Evolutionary conservation across 495 filamentous ascomycete genomes (phyloP), one percentile per base, ranked within the genome.

Genomic region (Neurospora sp.): DNA sequence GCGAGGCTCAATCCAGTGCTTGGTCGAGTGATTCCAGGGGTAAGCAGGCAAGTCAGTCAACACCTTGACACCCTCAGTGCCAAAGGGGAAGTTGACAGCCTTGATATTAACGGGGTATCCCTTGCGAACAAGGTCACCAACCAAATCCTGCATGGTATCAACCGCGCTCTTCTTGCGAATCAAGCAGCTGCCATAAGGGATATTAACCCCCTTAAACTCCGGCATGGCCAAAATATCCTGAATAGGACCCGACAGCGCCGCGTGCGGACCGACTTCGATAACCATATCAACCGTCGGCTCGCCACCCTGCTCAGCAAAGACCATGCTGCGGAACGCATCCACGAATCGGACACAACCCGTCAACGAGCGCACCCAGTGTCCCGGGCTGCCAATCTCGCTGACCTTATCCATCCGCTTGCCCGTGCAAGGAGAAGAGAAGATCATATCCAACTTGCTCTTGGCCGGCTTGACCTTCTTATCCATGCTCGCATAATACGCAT

Each of bases 231-330:
- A 69, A 20, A 86, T 89, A 68, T 89, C 82, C n/a, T 83, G 81
- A 17, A 88, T 77, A 0, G 89, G 88, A 0, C 86, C 86, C 22
- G 82, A 79, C 0, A 93, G 80, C 0, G 89, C 79, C 0, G 79
- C 70, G 39, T 82, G 81, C 0, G 81, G 81, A 1, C 81, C 81
- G 14, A 83, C 73, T 70, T 83, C 81, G 12, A 83, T 74, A n/a
- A 81, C 71, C 73, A 81, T 76, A 70, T 82, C 78, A 1, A 82
- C 74, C 3, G 48, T 59, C 8, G 41, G 41, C 17, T 78, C 70
- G 69, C 22, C 8, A 2, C 68, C 70, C 3, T 69, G 39, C 8
- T 5, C 12, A 4, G 73, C 73, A 42, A 78, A 78, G 45, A 78
- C 72, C 73, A 84, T 74, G 73, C 75, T 70, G 40, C 74, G 71